Evolutionary conservation across 257 asterid genomes (phyloP).

Genomic region (Apocynum venetum): DNA sequence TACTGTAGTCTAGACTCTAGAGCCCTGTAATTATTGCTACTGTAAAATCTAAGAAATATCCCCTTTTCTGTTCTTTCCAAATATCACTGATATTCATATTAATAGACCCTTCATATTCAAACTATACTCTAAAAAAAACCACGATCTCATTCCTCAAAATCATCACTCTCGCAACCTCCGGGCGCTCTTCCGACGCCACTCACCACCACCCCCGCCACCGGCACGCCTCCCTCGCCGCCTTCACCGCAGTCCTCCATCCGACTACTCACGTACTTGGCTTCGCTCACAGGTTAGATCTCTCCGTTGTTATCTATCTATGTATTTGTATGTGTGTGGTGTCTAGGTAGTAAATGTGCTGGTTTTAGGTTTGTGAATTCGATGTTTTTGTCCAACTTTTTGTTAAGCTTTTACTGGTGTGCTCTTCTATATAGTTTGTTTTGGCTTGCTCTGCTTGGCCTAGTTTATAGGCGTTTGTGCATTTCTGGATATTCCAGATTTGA

Average conservation of each 20-base stretch:
- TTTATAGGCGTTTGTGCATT: neutral
- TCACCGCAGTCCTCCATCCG: neutral
- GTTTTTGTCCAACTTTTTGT: neutral
- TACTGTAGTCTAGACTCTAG: neutral
- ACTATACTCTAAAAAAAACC: neutral
- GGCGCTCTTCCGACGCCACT: slow-evolving; percentile 15
- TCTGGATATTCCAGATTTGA: neutral
- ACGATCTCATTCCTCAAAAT: slow-evolving; percentile 12
- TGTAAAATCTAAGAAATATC: neutral
- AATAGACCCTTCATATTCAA: neutral
- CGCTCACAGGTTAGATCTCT: slow-evolving; percentile 24
- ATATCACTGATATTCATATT: neutral
- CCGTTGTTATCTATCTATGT: neutral
- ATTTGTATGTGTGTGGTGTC: neutral
- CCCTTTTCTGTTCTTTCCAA: neutral
- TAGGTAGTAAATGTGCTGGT: neutral
- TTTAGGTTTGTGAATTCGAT: slow-evolving; percentile 7
- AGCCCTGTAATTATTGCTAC: neutral
- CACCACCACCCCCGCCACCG: neutral
- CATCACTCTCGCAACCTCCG: neutral
- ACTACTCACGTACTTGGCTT: neutral
- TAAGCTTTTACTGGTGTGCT: neutral
- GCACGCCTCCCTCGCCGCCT: neutral
- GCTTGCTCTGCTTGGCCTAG: neutral
- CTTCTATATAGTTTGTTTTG: neutral